phyloP scores from a whole-genome alignment of 2,329 filamentous ascomycete genomes.

The Monosporascus sp. region DNA sequence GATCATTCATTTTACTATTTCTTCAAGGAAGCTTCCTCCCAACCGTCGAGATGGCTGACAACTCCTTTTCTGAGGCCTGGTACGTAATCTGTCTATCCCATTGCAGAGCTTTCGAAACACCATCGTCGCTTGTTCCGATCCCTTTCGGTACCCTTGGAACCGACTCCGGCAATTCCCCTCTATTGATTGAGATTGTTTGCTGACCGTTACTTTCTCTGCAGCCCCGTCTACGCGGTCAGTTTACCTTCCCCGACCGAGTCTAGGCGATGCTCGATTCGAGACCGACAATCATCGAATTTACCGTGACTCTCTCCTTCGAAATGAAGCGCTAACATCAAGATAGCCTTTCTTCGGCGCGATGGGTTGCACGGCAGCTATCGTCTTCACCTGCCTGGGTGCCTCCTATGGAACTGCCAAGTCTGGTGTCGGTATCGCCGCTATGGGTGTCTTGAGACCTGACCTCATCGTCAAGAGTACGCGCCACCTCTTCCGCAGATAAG shows the following conservation, averaged over 20 bases:
- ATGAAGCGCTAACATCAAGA: conserved; percentile 14
- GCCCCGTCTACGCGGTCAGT: conserved; percentile 99
- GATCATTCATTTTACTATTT: conserved; percentile 5
- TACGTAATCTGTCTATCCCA: conserved; percentile 24
- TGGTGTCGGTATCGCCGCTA: conserved; percentile 95
- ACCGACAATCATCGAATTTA: not conserved
- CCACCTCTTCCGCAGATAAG: conserved; percentile 3
- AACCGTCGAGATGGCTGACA: conserved; percentile 22
- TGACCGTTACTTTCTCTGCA: conserved; percentile 37
- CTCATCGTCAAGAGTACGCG: conserved; percentile 97
- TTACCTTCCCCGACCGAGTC: conserved; percentile 18
- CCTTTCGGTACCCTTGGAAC: not conserved
- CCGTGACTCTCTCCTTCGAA: not conserved
- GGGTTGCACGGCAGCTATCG: conserved; percentile 84
- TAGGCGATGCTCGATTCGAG: conserved; percentile 16
- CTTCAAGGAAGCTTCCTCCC: conserved; percentile 7
- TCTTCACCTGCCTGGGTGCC: conserved; percentile 94
- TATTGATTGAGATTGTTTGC: conserved; percentile 8
- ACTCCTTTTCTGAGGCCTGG: conserved; percentile 26
- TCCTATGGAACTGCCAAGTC: conserved; percentile 99
- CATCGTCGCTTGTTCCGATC: conserved; percentile 5
- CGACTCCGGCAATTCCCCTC: not conserved
- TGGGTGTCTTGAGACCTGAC: conserved; percentile 97
- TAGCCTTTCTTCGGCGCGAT: conserved; percentile 78
- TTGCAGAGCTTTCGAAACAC: conserved; percentile 6